Conservation (phyloP, 2,329 filamentous ascomycete species). For the Fusarium foetens region DNA sequence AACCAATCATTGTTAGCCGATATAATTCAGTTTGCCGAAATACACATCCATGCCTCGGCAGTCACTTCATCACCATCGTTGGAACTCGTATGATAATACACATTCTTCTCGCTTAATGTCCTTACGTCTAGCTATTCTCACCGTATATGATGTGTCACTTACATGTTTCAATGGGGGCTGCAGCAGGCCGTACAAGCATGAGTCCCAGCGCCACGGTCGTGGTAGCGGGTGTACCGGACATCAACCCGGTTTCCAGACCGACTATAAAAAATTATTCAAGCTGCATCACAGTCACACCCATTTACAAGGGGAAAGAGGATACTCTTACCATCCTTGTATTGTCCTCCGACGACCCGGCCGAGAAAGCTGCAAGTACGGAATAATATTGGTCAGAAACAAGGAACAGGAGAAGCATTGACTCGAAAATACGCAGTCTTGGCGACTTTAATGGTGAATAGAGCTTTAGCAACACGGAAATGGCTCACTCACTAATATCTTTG, state of each 20-base stretch:
- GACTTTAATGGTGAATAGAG: background rate
- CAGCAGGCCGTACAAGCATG: constrained; percentile 2
- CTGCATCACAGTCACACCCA: background rate
- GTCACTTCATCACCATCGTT: background rate
- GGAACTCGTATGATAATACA: constrained; percentile 3
- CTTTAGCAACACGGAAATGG: background rate
- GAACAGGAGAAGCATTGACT: background rate
- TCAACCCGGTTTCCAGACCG: background rate
- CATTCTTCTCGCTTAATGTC: background rate
- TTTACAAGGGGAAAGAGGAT: background rate
- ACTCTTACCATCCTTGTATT: background rate
- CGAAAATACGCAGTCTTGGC: background rate
- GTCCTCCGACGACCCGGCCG: background rate
- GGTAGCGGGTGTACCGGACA: constrained; percentile 19
- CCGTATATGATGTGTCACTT: constrained; percentile 1
- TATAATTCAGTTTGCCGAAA: background rate
- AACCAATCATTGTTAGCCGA: background rate
- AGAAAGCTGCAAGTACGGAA: constrained; percentile 4
- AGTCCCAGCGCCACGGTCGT: constrained; percentile 23
- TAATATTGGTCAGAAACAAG: background rate
- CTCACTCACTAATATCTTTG: background rate
- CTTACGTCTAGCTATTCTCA: background rate
- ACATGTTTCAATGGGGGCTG: background rate
- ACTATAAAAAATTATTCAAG: background rate
- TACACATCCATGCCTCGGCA: constrained; percentile 1